These are phyloP conservation scores for Angomonas ambiguus DNA, from an alignment of 208 protist species.

Conservation along the genomic window DNA sequence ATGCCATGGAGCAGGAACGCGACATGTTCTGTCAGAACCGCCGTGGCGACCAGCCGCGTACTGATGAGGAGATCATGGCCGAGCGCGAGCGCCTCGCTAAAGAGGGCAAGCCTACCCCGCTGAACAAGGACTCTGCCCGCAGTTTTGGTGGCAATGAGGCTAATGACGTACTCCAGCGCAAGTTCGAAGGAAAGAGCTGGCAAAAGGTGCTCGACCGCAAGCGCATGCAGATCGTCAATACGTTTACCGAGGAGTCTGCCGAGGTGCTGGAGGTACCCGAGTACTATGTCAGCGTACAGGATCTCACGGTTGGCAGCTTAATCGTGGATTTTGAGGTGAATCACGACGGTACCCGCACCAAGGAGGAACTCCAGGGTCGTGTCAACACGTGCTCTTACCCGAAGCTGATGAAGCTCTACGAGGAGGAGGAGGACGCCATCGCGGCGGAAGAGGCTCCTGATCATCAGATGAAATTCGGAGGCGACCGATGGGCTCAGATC, in stretches of 20 bases:
- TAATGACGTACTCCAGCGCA: conserved; percentile 25
- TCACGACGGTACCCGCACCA: conserved; percentile 40
- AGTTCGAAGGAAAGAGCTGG: conserved; percentile 66
- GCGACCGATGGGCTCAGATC: conserved; percentile 17
- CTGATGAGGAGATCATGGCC: conserved; percentile 29
- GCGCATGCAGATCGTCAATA: conserved; percentile 47
- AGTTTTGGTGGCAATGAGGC: conserved; percentile 6
- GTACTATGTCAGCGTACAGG: conserved; percentile 43
- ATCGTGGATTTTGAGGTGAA: conserved; percentile 45
- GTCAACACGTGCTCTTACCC: conserved; percentile 42
- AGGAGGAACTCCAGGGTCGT: conserved; percentile 26
- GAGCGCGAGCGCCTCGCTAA: conserved; percentile 26
- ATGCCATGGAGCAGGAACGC: conserved; percentile 21
- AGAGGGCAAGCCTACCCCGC: conserved; percentile 25
- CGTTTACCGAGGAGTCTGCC: conserved; percentile 64
- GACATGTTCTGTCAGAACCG: conserved; percentile 45
- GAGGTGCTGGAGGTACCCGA: conserved; percentile 40
- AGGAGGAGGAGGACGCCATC: conserved; percentile 31
- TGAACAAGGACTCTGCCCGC: neutral
- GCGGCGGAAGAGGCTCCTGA: conserved; percentile 10
- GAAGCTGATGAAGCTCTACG: conserved; percentile 47
- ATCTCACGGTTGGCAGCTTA: conserved; percentile 43
- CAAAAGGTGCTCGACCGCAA: conserved; percentile 52
- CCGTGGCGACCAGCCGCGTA: conserved; percentile 4
- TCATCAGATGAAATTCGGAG: conserved; percentile 6